A percentile compares a stretch with the other conserved stretches of the same genome.
phyloP scores from a whole-genome alignment of 1,284 basidiomycete species.

The Trametes versicolor region DNA sequence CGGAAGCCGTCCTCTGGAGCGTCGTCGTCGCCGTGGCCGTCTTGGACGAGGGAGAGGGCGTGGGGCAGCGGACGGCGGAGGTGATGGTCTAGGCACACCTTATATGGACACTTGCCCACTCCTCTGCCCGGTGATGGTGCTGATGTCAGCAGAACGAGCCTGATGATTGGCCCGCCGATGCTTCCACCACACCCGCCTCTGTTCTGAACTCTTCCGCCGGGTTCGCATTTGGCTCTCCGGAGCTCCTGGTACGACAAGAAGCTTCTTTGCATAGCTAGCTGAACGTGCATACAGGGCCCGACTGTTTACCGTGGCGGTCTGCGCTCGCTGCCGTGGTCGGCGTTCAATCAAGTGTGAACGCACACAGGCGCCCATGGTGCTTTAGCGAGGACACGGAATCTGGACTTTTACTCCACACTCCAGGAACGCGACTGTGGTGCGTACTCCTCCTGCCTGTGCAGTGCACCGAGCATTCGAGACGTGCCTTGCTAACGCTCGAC shows the following conservation, averaged over 20 bases:
- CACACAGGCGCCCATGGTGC: background rate
- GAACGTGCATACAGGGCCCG: background rate
- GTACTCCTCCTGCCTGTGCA: constrained; percentile 4
- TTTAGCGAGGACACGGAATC: background rate
- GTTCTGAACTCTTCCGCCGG: constrained; percentile 13
- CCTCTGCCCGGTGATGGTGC: background rate
- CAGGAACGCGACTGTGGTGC: constrained; percentile 6
- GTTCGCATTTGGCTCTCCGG: background rate
- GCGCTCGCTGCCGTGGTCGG: background rate
- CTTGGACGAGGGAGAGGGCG: constrained; percentile 2
- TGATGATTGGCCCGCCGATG: background rate
- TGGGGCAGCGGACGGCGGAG: constrained; percentile 12
- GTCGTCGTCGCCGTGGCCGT: constrained; percentile 18
- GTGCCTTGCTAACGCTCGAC: background rate
- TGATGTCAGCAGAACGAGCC: constrained; percentile 11
- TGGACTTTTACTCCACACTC: constrained; percentile 4
- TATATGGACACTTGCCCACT: constrained; percentile 19
- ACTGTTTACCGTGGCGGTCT: background rate
- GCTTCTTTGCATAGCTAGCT: too few relatives aligned
- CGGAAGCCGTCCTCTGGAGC: background rate
- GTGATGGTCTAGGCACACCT: constrained; percentile 7
- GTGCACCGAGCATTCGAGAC: background rate
- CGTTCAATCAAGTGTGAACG: background rate
- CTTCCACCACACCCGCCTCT: background rate
- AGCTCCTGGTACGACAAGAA: background rate